These are phyloP conservation scores for Smallanthus sonchifolius DNA, from an alignment of 129 eudicot genomes.

Conservation along the genomic window DNA sequence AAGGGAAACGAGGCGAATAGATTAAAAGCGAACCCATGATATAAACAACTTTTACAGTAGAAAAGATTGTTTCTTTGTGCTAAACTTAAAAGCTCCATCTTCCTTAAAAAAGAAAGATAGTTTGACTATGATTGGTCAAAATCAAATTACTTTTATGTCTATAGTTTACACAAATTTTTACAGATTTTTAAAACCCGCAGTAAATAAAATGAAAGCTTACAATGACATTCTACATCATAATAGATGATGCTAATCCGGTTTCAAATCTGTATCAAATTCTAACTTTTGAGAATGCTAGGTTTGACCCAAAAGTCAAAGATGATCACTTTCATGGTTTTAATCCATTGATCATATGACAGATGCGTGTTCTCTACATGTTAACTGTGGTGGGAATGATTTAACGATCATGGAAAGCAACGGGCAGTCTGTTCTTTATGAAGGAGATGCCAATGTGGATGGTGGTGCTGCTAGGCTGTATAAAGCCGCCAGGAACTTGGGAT, in stretches of 20 bases:
- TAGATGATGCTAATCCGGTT: background rate
- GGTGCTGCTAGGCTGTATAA: slow-evolving; percentile 54
- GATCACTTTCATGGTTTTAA: background rate
- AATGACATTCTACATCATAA: background rate
- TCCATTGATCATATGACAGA: slow-evolving; percentile 36
- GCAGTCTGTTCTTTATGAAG: slow-evolving; percentile 50
- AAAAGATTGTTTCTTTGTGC: background rate
- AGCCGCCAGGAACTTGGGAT: slow-evolving; percentile 56
- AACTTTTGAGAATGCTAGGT: background rate
- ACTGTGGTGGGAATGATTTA: slow-evolving; percentile 75
- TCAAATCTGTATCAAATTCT: background rate
- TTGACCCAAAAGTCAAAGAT: slow-evolving; percentile 7
- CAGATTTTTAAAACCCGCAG: background rate
- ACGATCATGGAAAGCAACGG: slow-evolving; percentile 30
- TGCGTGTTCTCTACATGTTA: slow-evolving; percentile 80
- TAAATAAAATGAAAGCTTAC: background rate
- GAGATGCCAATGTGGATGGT: slow-evolving; percentile 61
- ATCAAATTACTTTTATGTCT: background rate
- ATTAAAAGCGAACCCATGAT: too few relatives aligned
- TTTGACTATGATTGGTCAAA: background rate
- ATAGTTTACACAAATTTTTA: background rate
- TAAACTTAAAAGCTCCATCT: background rate
- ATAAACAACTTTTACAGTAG: background rate
- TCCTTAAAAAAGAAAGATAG: background rate
- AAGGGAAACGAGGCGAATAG: too few relatives aligned